Evolutionary conservation across 306 rosid species (phyloP), one percentile per base, ranked within the genome.

Genomic region (Coriaria nepalensis): DNA sequence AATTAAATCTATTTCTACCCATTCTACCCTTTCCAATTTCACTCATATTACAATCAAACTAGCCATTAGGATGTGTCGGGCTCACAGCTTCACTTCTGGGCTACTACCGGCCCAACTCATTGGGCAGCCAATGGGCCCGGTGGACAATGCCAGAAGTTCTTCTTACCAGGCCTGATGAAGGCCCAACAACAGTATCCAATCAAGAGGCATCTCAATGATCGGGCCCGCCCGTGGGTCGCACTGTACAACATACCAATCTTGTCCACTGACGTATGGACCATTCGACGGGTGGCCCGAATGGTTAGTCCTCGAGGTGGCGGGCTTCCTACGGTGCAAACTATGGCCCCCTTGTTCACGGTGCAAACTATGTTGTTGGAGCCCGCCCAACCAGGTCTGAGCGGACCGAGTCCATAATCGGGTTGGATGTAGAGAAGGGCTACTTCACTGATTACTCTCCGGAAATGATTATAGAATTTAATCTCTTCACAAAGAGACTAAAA

Each of bases 281-380:
- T 83, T 37, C 67, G 61, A 48, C 70, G 69, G 67, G 72, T 83
- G 10, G 95, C 97, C 11, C 57, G 81, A 56, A 66, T 54, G 82
- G 95, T 81, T 36, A 88, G 93, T 39, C 83, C 80, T 10, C 72
- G 84, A n/a, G 97, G 97, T 0, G 97, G 97, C 0, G 93, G 97
- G 5, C 78, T 83, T 12, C 97, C 95, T 1, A 70, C 74, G 0
- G 95, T 83, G 59, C 95, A 83, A 40, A 66, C 90, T 2, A 42
- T 81, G 15, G 83, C 56, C 4, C 56, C 4, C 69, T 83, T 36
- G 65, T 72, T 49, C 92, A 78, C 3, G 83, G 88, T 6, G 82
- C 71, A 55, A 83, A 74, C 37, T 70, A 75, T 83, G 76, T 64
- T 88, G 47, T 54, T 83, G 61, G 93, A 83, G 68, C 93, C 95